phyloP scores from a whole-genome alignment of 805 yeast species.

The Ogataea parapolymorpha region DNA sequence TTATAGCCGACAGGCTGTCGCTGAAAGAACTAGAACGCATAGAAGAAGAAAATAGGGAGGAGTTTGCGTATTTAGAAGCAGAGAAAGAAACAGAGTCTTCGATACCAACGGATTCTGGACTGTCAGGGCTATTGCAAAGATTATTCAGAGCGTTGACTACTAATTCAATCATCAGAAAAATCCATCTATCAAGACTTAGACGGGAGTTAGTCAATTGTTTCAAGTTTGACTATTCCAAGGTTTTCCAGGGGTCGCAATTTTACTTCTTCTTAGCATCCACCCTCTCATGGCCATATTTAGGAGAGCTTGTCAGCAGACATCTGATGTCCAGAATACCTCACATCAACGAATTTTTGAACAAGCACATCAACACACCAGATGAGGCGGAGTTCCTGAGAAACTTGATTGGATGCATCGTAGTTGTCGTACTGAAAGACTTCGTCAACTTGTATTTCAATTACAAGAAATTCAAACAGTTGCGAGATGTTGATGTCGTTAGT shows the following conservation, averaged over 20 bases:
- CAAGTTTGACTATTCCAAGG: conserved; percentile 28
- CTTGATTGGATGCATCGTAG: conserved; percentile 33
- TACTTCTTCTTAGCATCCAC: conserved; percentile 27
- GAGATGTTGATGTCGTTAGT: conserved; percentile 23
- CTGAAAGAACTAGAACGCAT: conserved; percentile 31
- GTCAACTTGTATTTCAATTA: conserved; percentile 32
- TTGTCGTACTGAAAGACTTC: conserved; percentile 32
- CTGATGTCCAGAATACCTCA: conserved; percentile 23
- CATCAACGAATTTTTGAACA: conserved; percentile 22
- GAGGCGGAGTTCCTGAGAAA: conserved; percentile 34
- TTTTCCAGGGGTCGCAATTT: conserved; percentile 22
- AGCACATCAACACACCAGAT: conserved; percentile 34
- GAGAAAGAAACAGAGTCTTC: conserved; percentile 1
- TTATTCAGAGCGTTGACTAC: conserved; percentile 8
- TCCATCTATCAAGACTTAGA: conserved; percentile 20
- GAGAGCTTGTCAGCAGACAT: conserved; percentile 24
- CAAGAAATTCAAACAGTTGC: conserved; percentile 29
- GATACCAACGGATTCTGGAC: background rate
- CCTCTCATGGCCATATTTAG: conserved; percentile 33
- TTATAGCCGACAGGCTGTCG: conserved; percentile 33
- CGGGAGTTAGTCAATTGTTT: conserved; percentile 30
- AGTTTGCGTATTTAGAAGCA: conserved; percentile 17
- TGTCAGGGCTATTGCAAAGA: conserved; percentile 1
- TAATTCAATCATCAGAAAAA: conserved; percentile 12
- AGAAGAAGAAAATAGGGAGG: conserved; percentile 32